A percentile compares a stretch with the other conserved stretches of the same genome.
These are phyloP conservation scores for Hibiscus mutabilis DNA, from an alignment of 345 rosid species.

Conservation along the genomic window DNA sequence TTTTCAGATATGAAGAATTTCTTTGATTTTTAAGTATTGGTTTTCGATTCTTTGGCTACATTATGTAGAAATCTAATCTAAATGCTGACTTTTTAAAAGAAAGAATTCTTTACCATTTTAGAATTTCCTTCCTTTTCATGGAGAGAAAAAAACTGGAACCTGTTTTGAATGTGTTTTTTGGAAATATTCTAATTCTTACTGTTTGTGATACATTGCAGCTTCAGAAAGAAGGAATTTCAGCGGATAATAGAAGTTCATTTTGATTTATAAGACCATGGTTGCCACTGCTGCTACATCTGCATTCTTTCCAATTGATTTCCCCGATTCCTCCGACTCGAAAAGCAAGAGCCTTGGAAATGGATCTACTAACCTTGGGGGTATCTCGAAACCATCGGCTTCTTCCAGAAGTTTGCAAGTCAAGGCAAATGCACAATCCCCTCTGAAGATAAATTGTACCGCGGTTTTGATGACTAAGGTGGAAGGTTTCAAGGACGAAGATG, in stretches of 20 bases:
- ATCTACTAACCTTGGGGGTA: conserved; percentile 46
- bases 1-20: too few relatives aligned
- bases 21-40: too few relatives aligned
- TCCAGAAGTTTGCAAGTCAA: conserved; percentile 62
- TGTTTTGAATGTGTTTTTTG: neutral
- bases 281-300: conserved; percentile 71
- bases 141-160: neutral
- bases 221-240: neutral
- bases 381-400: conserved; percentile 28
- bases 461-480: conserved; percentile 45
- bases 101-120: neutral
- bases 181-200: neutral
- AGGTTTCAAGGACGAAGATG: conserved; percentile 45
- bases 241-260: neutral
- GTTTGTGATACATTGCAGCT: neutral
- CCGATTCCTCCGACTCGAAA: conserved; percentile 42
- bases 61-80: too few relatives aligned
- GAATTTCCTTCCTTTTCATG: neutral
- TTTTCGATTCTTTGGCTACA: too few relatives aligned
- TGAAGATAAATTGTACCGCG: conserved; percentile 69
- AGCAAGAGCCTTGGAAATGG: conserved; percentile 41
- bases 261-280: conserved; percentile 39
- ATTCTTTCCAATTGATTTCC: conserved; percentile 42
- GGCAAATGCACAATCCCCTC: conserved; percentile 86
- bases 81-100: neutral